Conservation (phyloP, 345 rosid species). For the Pistacia integerrima region DNA sequence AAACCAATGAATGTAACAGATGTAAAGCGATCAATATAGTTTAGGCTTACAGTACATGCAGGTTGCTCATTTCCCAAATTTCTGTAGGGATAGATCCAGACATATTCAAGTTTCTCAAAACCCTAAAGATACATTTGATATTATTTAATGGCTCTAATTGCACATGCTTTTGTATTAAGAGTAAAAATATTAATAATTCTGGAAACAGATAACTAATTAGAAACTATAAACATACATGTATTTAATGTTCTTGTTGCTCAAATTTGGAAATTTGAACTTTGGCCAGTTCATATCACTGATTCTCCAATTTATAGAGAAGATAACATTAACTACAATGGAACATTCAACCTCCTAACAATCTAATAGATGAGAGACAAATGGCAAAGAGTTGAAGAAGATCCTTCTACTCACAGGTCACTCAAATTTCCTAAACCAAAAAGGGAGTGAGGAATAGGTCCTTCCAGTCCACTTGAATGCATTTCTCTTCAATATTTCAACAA, state of each 20-base stretch:
- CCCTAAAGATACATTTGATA: slow-evolving; percentile 36
- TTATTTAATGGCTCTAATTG: too few relatives aligned
- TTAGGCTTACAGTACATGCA: not conserved
- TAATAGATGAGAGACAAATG: not conserved
- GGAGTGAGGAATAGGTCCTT: slow-evolving; percentile 54
- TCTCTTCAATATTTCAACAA: slow-evolving; percentile 39
- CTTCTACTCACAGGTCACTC: slow-evolving; percentile 42
- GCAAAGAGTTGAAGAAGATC: not conserved
- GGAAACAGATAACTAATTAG: too few relatives aligned
- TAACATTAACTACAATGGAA: not conserved
- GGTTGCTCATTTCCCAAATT: not conserved
- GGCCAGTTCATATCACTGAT: not conserved
- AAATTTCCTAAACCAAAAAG: slow-evolving; percentile 38
- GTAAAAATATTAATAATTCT: too few relatives aligned
- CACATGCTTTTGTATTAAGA: too few relatives aligned
- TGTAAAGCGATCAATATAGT: not conserved
- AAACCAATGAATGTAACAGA: not conserved
- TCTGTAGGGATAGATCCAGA: slow-evolving; percentile 22
- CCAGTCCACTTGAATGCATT: slow-evolving; percentile 58
- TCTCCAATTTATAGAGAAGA: not conserved
- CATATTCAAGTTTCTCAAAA: slow-evolving; percentile 43
- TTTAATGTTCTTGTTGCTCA: not conserved
- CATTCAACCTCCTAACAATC: not conserved
- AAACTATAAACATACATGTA: not conserved
- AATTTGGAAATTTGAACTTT: not conserved